Evolutionary conservation across 768 basidiomycete species (phyloP).

Genomic region (Termitomyces sp.): DNA sequence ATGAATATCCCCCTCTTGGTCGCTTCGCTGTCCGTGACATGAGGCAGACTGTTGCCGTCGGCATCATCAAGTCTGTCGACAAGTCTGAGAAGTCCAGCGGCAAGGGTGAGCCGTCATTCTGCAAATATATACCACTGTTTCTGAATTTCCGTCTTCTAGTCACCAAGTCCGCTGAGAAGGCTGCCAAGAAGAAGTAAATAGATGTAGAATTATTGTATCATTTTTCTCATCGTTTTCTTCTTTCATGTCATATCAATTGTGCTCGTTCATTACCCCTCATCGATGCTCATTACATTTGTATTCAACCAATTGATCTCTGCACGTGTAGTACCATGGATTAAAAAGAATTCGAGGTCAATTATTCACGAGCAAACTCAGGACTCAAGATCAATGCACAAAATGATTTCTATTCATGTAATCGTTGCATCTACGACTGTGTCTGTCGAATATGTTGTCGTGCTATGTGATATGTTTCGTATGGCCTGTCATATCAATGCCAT

Average conservation of each 20-base stretch:
- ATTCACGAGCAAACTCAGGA: not conserved
- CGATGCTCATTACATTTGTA: slow-evolving; percentile 36
- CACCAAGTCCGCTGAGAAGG: slow-evolving; percentile 96
- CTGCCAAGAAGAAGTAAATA: slow-evolving; percentile 92
- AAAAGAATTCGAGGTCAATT: not conserved
- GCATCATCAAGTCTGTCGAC: slow-evolving; percentile 97
- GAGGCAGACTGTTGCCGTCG: slow-evolving; percentile 98
- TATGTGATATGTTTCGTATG: slow-evolving; percentile 22
- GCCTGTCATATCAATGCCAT: slow-evolving; percentile 13
- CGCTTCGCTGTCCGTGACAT: slow-evolving; percentile 99
- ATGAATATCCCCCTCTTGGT: slow-evolving; percentile 98
- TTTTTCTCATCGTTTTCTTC: slow-evolving; percentile 47
- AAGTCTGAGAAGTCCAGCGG: slow-evolving; percentile 88
- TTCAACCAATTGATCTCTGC: slow-evolving; percentile 32
- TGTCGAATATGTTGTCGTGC: slow-evolving; percentile 23
- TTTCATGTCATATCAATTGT: slow-evolving; percentile 30
- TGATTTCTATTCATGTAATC: not conserved
- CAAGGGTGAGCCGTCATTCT: slow-evolving; percentile 53
- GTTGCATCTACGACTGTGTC: not conserved
- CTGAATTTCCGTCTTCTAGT: slow-evolving; percentile 35
- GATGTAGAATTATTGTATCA: slow-evolving; percentile 68
- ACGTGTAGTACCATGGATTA: slow-evolving; percentile 10
- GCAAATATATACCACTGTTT: not conserved
- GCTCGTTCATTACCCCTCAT: slow-evolving; percentile 25
- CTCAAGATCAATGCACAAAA: not conserved